Evolutionary conservation across 1,284 basidiomycete genomes (phyloP), one percentile per base, ranked within the genome.

Genomic region (Sanghuangporus weigelae): DNA sequence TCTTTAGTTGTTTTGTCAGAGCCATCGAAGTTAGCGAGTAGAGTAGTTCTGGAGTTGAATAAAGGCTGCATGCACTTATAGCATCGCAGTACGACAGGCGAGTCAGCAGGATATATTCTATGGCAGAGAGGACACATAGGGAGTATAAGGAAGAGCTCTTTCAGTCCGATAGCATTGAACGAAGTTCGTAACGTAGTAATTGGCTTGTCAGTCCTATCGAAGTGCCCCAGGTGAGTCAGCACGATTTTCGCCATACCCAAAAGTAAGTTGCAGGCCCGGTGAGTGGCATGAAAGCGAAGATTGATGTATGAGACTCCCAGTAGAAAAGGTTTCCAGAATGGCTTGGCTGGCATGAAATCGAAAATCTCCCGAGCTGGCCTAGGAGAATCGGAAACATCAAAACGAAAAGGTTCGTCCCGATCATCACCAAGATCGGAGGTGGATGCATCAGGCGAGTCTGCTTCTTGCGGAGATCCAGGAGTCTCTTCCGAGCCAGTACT

Each of bases 91-190:
- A 44, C 54, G 44, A 48, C 4, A 11, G 44, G 40, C 7, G 61
- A 48, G n/a, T 57, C 61, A 16, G 19, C 0, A 44, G 61, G 61
- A 38, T 48, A 62, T 6, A 57, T 40, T 3, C 39, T 54, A 12
- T 21, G 40, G 36, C 61, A 62, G 5, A 23, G n/a, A 36, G 42
- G 39, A 48, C 61, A 62, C 54, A 62, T 57, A 16, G 55, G 54
- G 3, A 57, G 35, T 21, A 57, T 19, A 14, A 35, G 7, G 19
- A 62, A 62, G 8, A 7, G 46, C 21, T 57, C 61, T 26, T 39
- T 16, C n/a, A 62, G 61, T 14, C 61, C 61, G 7, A 56, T 7
- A 39, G 54, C 10, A 19, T 16, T 56, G 57, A 59, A 48, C 7
- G 57, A 7, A 7, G 38, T 7, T 5, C 23, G 39, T 14, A 59